phyloP scores from a whole-genome alignment of 768 basidiomycete genomes.

The Mrakia hoshinonis region DNA sequence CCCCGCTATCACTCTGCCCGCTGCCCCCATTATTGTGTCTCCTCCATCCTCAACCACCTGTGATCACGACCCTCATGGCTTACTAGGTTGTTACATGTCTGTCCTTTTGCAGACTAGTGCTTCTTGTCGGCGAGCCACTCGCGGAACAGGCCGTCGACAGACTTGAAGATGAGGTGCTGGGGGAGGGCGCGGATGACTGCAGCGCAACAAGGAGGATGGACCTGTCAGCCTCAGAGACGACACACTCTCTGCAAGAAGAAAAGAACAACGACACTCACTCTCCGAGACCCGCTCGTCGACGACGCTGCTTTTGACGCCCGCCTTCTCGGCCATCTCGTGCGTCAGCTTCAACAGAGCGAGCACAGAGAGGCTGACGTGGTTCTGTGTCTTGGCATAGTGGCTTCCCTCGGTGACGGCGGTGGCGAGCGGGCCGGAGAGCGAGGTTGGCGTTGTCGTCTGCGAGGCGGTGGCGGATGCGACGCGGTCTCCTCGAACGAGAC shows the following conservation, averaged over 20 bases:
- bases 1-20: background rate
- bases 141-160: constrained; percentile 87
- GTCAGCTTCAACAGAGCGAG: constrained; percentile 81
- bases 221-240: background rate
- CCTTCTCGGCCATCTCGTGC: constrained; percentile 69
- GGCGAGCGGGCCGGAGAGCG: constrained; percentile 34
- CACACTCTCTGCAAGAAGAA: background rate
- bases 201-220: background rate
- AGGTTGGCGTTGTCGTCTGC: constrained; percentile 43
- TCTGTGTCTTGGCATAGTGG: constrained; percentile 78
- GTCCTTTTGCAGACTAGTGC: background rate
- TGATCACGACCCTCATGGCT: too few species aligned
- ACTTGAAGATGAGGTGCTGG: constrained; percentile 76
- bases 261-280: constrained; percentile 37
- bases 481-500: constrained; percentile 82
- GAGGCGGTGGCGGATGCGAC: constrained; percentile 47
- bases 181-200: constrained; percentile 72
- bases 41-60: background rate
- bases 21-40: background rate
- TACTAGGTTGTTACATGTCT: too few species aligned
- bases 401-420: constrained; percentile 55
- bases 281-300: constrained; percentile 65
- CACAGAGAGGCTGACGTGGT: constrained; percentile 85
- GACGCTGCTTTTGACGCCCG: constrained; percentile 40
- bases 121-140: constrained; percentile 44